Evolutionary conservation across 2,329 filamentous ascomycete genomes (phyloP), one percentile per base, ranked within the genome.

Genomic region (Pseudocercospora crystallina): DNA sequence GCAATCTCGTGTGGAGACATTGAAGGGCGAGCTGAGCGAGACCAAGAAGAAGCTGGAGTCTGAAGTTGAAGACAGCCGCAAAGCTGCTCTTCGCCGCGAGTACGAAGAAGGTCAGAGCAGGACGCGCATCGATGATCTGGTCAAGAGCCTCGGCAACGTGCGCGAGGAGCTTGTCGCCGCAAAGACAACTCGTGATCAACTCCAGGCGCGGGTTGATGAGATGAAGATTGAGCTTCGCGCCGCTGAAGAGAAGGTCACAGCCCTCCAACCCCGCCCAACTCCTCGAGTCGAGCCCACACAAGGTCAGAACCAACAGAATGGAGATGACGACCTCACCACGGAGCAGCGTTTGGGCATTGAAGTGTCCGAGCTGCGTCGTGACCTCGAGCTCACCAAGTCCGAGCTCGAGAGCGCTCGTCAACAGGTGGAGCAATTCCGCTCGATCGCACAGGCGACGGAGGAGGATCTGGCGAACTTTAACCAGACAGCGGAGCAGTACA

Each of bases 111-210:
- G 90, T 59, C 90, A 97, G 67, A 85, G 82, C 43, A 90, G 96
- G 68, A 94, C 90, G 70, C 84, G 91, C 44, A 94, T 97, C 54
- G 92, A 99, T 60, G 92, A 97, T 64, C 81, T 99, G 39, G 86
- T 92, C 56, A 78, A 85, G 30, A 92, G 83, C 62, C 76, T 96
- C 35, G 80, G 89, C 60, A 83, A 90, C 54, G 83, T 86, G 43
- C 89, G 92, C 38, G 91, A 97, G 69, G 90, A 96, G 61, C 81
- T 95, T 44, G 83, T 94, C 39, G 85, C 86, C 20, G 83, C 86
- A 17, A 96, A 95, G 76, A 96, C 92, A 1, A 88, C 84, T 40
- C 84, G 87, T 41, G 92, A 97, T 68, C 89, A 96, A 67, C 78
- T 99, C 2, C 91, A 97, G 69, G 82, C 85, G 31, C 83, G 91